These are phyloP conservation scores for Penicillium sp. DNA, from an alignment of 2,329 filamentous ascomycete species.

Conservation along the genomic window DNA sequence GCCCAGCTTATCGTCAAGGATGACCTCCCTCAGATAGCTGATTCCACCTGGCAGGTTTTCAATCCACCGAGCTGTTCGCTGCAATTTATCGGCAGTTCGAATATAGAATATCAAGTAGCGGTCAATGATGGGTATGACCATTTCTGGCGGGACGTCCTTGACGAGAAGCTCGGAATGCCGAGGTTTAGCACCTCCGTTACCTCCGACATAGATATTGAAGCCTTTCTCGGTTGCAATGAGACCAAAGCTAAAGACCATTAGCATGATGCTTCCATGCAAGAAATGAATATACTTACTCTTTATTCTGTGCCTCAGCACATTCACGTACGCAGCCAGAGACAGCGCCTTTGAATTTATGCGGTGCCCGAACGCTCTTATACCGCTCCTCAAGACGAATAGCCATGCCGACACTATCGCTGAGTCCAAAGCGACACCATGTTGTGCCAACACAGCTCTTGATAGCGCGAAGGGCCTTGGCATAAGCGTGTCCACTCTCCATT, in stretches of 20 bases:
- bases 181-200: conserved; percentile 83
- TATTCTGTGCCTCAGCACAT: conserved; percentile 87
- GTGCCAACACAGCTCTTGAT: conserved; percentile 90
- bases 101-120: conserved; percentile 93
- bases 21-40: conserved; percentile 72
- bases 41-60: conserved; percentile 79
- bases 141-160: conserved; percentile 76
- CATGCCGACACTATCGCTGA: conserved; percentile 87
- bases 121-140: conserved; percentile 78
- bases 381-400: conserved; percentile 80
- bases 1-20: conserved; percentile 79
- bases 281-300: conserved; percentile 57
- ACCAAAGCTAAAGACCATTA: conserved; percentile 58
- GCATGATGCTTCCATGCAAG: not conserved
- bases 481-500: conserved; percentile 86
- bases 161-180: conserved; percentile 76
- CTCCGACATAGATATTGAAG: conserved; percentile 86
- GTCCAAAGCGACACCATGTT: conserved; percentile 84
- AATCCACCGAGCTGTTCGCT: conserved; percentile 83
- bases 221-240: conserved; percentile 89
- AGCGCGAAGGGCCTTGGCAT: conserved; percentile 80
- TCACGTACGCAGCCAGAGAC: conserved; percentile 89
- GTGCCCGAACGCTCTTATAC: conserved; percentile 84
- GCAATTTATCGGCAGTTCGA: conserved; percentile 81
- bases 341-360: conserved; percentile 87